Percentiles rank a stretch among this genome's conserved stretches.
Conservation (phyloP, 371 early-diverging fungal species). For the Rhizopus arrhizus region DNA sequence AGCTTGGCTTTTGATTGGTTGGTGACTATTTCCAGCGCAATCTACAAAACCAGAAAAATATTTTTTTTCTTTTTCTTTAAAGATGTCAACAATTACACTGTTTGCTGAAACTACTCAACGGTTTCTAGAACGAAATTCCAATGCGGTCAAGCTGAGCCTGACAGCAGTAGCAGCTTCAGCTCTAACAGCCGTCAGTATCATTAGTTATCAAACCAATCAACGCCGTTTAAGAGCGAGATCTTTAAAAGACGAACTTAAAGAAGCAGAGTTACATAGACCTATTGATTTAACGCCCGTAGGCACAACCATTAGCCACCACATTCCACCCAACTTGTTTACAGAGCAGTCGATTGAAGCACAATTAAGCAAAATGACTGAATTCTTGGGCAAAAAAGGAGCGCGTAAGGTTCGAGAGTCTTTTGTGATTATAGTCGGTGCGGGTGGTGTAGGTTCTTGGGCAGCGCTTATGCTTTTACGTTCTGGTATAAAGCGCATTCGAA, state of each 20-base stretch:
- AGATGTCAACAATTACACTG: slow-evolving; percentile 16
- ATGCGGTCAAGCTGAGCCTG: slow-evolving; percentile 32
- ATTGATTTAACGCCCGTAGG: slow-evolving; percentile 31
- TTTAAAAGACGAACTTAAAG: slow-evolving; percentile 48
- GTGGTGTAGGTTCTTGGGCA: slow-evolving; percentile 95
- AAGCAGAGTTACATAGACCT: slow-evolving; percentile 18
- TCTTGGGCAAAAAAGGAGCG: slow-evolving; percentile 86
- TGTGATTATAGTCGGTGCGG: slow-evolving; percentile 92
- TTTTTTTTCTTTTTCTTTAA: background rate
- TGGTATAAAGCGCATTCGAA: slow-evolving; percentile 83
- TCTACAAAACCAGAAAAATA: too few species aligned
- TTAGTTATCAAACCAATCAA: slow-evolving; percentile 44
- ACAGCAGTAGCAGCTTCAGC: slow-evolving; percentile 67
- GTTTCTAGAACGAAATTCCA: slow-evolving; percentile 22
- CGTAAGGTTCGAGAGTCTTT: slow-evolving; percentile 64
- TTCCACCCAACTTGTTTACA: slow-evolving; percentile 28
- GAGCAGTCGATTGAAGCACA: slow-evolving; percentile 83
- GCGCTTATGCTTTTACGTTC: slow-evolving; percentile 90
- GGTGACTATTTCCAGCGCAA: too few species aligned
- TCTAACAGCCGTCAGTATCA: slow-evolving; percentile 56
- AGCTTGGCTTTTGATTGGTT: too few species aligned
- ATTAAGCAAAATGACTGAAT: slow-evolving; percentile 79
- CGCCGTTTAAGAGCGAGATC: slow-evolving; percentile 44
- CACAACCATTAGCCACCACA: slow-evolving; percentile 13
- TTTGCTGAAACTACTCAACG: slow-evolving; percentile 18